phyloP scores from a whole-genome alignment of 1,284 basidiomycete genomes.

The Cerioporus squamosus region DNA sequence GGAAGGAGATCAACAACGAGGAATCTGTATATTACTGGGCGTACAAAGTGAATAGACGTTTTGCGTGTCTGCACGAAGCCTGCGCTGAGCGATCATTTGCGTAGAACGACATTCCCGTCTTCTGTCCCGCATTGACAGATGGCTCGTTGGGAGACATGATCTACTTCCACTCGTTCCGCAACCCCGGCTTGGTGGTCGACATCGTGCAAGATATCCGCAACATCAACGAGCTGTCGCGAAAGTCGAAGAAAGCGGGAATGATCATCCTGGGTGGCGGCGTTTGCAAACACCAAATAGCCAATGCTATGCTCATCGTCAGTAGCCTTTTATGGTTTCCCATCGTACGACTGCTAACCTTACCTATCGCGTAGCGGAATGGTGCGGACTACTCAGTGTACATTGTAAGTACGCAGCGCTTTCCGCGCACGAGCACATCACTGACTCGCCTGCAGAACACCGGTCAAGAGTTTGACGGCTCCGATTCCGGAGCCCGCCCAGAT shows the following conservation, averaged over 20 bases:
- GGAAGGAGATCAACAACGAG: slow-evolving; percentile 97
- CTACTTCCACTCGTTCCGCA: slow-evolving; percentile 97
- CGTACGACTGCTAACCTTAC: not conserved
- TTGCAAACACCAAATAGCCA: slow-evolving; percentile 99
- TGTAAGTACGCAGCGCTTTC: slow-evolving; percentile 40
- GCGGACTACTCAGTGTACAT: slow-evolving; percentile 99
- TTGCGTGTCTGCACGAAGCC: slow-evolving; percentile 21
- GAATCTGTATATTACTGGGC: slow-evolving; percentile 99
- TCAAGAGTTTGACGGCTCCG: slow-evolving; percentile 98
- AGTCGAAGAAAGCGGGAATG: slow-evolving; percentile 95
- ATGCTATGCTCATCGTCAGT: slow-evolving; percentile 96
- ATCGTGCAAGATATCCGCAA: slow-evolving; percentile 94
- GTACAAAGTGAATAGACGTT: slow-evolving; percentile 79
- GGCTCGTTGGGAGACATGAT: slow-evolving; percentile 99
- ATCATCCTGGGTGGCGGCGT: slow-evolving; percentile 98
- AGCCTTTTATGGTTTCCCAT: not conserved
- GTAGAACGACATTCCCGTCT: slow-evolving; percentile 97
- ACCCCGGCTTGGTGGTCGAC: slow-evolving; percentile 88
- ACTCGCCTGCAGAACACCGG: slow-evolving; percentile 80
- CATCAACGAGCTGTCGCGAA: slow-evolving; percentile 90
- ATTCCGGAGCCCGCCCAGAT: slow-evolving; percentile 96
- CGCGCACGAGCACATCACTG: not conserved
- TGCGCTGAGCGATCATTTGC: slow-evolving; percentile 26
- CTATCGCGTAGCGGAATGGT: slow-evolving; percentile 80
- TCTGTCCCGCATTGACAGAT: slow-evolving; percentile 98